Conservation (phyloP, 2,329 filamentous ascomycete genomes). For the Aspergillus proliferans region DNA sequence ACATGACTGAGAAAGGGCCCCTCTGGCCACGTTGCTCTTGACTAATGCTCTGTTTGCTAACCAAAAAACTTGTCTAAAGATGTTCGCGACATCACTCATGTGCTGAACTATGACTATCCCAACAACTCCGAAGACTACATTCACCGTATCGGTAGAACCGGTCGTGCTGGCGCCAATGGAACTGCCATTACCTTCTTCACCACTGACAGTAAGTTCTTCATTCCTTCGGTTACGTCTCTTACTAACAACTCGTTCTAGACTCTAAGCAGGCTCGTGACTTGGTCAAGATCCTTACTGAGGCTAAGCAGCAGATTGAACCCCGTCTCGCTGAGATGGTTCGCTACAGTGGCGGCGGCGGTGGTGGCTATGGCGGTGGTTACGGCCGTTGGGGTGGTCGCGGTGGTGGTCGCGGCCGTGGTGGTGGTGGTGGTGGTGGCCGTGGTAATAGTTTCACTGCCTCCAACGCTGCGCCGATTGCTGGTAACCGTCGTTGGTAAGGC, state of each 20-base stretch:
- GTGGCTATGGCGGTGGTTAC: slow-evolving; percentile 53
- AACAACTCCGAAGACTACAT: slow-evolving; percentile 76
- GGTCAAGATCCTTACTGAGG: slow-evolving; percentile 83
- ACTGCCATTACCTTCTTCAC: slow-evolving; percentile 98
- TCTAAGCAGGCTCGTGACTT: slow-evolving; percentile 95
- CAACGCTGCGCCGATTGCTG: slow-evolving; percentile 54
- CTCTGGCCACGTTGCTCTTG: slow-evolving; percentile 36
- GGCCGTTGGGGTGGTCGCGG: slow-evolving; percentile 57
- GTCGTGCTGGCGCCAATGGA: slow-evolving; percentile 75
- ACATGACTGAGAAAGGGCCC: slow-evolving; percentile 54
- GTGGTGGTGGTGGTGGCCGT: slow-evolving; percentile 48
- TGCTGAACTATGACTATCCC: slow-evolving; percentile 99
- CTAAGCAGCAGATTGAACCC: slow-evolving; percentile 97
- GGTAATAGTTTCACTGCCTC: slow-evolving; percentile 50
- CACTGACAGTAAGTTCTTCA: slow-evolving; percentile 79
- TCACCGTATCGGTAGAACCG: slow-evolving; percentile 63
- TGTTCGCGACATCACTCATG: slow-evolving; percentile 99
- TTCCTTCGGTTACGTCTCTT: neutral
- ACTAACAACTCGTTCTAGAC: slow-evolving; percentile 47
- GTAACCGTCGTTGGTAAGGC: slow-evolving; percentile 52
- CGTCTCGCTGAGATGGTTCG: slow-evolving; percentile 92
- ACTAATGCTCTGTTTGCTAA: slow-evolving; percentile 65
- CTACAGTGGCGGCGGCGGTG: slow-evolving; percentile 80
- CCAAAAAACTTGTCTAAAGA: slow-evolving; percentile 67
- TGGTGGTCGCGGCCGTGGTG: slow-evolving; percentile 47